Conservation (phyloP, 1,284 basidiomycete genomes). For the Anthracocystis setariae region DNA sequence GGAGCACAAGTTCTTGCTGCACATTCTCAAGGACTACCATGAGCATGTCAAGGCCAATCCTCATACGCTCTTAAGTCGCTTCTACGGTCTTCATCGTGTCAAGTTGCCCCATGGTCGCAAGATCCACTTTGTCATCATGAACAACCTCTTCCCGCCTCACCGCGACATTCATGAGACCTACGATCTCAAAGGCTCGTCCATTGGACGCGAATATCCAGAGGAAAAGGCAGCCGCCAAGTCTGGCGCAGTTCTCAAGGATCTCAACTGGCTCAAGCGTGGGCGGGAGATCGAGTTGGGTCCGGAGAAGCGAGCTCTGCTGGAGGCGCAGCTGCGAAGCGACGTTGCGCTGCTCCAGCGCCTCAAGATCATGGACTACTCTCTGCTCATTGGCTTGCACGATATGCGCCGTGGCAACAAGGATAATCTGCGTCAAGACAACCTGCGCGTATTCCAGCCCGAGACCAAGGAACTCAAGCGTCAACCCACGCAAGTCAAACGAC, state of each 20-base stretch:
- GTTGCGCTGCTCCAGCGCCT: slow-evolving; percentile 83
- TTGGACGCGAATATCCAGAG: slow-evolving; percentile 87
- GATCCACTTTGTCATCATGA: slow-evolving; percentile 99
- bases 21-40: slow-evolving; percentile 86
- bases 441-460: slow-evolving; percentile 87
- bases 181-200: slow-evolving; percentile 93
- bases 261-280: slow-evolving; percentile 90
- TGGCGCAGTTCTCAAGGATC: slow-evolving; percentile 89
- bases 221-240: slow-evolving; percentile 82
- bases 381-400: slow-evolving; percentile 93
- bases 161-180: slow-evolving; percentile 97
- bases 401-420: slow-evolving; percentile 89
- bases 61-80: slow-evolving; percentile 89
- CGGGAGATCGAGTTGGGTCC: slow-evolving; percentile 88
- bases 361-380: slow-evolving; percentile 94
- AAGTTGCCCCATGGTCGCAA: slow-evolving; percentile 92
- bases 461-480: slow-evolving; percentile 56
- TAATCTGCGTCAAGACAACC: slow-evolving; percentile 85
- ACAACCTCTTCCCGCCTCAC: slow-evolving; percentile 97
- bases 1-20: slow-evolving; percentile 92
- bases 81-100: slow-evolving; percentile 96
- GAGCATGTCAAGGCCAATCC: slow-evolving; percentile 88
- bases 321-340: slow-evolving; percentile 88
- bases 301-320: slow-evolving; percentile 87
- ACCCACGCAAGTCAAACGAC: slow-evolving; percentile 42